A percentile compares a stretch with the other conserved stretches of the same genome.
These are phyloP conservation scores for Turnera subulata DNA, from an alignment of 345 rosid genomes.

Conservation along the genomic window DNA sequence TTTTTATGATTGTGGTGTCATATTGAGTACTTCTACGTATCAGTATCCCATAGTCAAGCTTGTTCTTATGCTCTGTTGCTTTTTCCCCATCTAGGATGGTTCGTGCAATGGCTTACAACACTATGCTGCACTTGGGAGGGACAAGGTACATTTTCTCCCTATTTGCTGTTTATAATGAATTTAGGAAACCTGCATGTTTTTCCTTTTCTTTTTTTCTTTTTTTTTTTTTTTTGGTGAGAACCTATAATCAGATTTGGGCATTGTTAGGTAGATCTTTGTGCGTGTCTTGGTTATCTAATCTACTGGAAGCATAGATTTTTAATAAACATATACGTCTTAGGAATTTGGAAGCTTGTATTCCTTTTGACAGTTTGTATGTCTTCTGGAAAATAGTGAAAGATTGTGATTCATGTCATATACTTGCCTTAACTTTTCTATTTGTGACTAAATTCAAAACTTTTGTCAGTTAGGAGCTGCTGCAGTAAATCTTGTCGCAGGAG, in stretches of 20 bases:
- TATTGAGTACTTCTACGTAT: background rate
- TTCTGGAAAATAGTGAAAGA: background rate
- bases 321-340: background rate
- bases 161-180: background rate
- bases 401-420: background rate
- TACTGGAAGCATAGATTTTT: background rate
- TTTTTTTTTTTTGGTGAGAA: too few relatives aligned
- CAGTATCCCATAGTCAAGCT: background rate
- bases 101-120: slow-evolving; percentile 99
- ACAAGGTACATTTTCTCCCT: slow-evolving; percentile 57
- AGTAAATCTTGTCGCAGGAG: slow-evolving; percentile 89
- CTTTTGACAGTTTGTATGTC: background rate
- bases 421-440: background rate
- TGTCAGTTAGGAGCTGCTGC: slow-evolving; percentile 93
- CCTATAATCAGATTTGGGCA: slow-evolving; percentile 4
- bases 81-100: slow-evolving; percentile 69
- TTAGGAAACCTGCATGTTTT: background rate
- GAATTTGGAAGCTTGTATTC: background rate
- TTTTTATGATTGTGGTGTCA: background rate
- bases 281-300: too few relatives aligned
- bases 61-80: slow-evolving; percentile 3
- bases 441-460: slow-evolving; percentile 6
- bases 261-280: background rate
- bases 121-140: slow-evolving; percentile 99
- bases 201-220: too few relatives aligned